These are phyloP conservation scores for Myriangium duriaei DNA, from an alignment of 2,329 filamentous ascomycete genomes.

Conservation along the genomic window DNA sequence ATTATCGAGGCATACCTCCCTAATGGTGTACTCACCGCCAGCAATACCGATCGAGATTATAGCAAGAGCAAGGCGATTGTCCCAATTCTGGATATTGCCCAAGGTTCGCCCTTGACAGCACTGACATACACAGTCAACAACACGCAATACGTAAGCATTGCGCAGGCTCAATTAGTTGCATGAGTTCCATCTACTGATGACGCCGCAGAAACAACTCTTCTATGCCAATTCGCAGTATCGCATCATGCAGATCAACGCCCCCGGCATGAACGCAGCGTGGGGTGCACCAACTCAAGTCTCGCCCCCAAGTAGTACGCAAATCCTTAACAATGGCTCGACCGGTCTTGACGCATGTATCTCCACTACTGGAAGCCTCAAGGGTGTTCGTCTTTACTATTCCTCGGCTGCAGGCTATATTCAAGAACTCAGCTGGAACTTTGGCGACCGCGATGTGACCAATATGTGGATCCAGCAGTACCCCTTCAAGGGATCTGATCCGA, in stretches of 20 bases:
- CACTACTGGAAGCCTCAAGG: conserved; percentile 4
- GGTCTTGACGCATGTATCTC: conserved; percentile 2
- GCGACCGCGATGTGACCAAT: conserved; percentile 1
- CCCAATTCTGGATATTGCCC: conserved; percentile 3
- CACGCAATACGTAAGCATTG: neutral
- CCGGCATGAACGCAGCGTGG: conserved; percentile 1
- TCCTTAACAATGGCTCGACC: conserved; percentile 1
- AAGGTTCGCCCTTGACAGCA: neutral
- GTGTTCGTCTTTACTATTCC: conserved; percentile 1
- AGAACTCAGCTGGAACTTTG: conserved; percentile 5
- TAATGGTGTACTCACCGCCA: conserved; percentile 1
- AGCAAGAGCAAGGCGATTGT: neutral
- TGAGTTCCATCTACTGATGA: neutral
- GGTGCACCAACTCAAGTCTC: conserved; percentile 1
- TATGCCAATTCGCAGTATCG: conserved; percentile 1
- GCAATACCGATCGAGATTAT: neutral
- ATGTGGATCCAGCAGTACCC: conserved; percentile 1
- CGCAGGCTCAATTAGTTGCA: neutral
- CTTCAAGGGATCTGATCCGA: neutral
- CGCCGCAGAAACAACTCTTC: conserved; percentile 6
- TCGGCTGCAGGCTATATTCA: neutral
- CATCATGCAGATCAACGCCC: conserved; percentile 4
- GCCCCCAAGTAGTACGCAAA: neutral
- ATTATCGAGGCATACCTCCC: conserved; percentile 1
- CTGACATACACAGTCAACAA: conserved; percentile 2